Percentiles rank a stretch among this genome's conserved stretches.
These are phyloP conservation scores for Candida boleticola DNA, from an alignment of 805 yeast species.

Conservation along the genomic window DNA sequence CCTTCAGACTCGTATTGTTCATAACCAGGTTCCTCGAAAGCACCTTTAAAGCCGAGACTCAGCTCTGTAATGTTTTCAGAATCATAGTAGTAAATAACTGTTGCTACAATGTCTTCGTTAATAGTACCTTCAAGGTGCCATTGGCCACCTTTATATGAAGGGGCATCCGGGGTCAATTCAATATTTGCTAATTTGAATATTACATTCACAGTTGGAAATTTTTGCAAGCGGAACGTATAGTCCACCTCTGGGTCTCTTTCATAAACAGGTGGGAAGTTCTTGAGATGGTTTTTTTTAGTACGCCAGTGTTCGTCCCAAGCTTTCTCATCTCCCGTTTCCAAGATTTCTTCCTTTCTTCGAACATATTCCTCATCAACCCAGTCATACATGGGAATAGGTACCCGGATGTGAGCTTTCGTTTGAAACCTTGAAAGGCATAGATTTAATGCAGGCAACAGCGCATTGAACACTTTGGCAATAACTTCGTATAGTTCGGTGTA, in stretches of 20 bases:
- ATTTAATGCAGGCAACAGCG: slow-evolving; percentile 30
- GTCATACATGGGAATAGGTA: slow-evolving; percentile 14
- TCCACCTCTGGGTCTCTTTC: not conserved
- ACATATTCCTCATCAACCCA: slow-evolving; percentile 15
- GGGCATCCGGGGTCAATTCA: slow-evolving; percentile 31
- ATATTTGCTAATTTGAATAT: slow-evolving; percentile 35
- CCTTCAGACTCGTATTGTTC: slow-evolving; percentile 24
- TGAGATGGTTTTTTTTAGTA: slow-evolving; percentile 2
- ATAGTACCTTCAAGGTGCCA: slow-evolving; percentile 37
- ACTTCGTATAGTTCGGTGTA: slow-evolving; percentile 22
- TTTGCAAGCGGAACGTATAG: slow-evolving; percentile 1
- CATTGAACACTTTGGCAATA: slow-evolving; percentile 29
- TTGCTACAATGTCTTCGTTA: slow-evolving; percentile 34
- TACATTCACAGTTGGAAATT: slow-evolving; percentile 22
- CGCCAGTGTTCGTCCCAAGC: slow-evolving; percentile 7
- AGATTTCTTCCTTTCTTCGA: slow-evolving; percentile 3
- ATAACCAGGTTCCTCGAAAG: slow-evolving; percentile 22
- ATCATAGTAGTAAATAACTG: slow-evolving; percentile 33
- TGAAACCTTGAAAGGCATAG: slow-evolving; percentile 22
- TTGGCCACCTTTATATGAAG: slow-evolving; percentile 29
- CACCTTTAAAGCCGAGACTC: slow-evolving; percentile 19
- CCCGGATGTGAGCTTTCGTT: slow-evolving; percentile 14
- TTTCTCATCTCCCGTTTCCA: slow-evolving; percentile 7
- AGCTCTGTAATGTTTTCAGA: slow-evolving; percentile 27
- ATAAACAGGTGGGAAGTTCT: slow-evolving; percentile 6